Conservation (phyloP, 345 rosid species). For the Gossypium anomalum region DNA sequence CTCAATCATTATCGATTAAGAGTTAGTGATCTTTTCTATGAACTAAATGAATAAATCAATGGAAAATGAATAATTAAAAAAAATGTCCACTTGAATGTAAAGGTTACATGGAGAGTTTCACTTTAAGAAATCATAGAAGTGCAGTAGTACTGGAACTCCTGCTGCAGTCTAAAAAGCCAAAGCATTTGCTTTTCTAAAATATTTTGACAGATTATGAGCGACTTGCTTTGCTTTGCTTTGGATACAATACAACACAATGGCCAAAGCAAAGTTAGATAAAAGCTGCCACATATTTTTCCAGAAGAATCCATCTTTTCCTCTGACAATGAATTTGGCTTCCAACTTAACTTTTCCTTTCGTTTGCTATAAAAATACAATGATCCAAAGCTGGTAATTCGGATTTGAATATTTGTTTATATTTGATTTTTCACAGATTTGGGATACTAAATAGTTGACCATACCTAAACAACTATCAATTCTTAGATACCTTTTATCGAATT, state of each 20-base stretch:
- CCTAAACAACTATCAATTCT: too few species aligned
- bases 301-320: constrained; percentile 17
- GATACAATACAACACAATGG: neutral
- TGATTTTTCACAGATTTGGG: too few species aligned
- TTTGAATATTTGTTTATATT: too few species aligned
- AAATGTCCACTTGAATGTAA: neutral
- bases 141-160: neutral
- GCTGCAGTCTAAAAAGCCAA: constrained; percentile 15
- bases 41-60: neutral
- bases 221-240: neutral
- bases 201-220: neutral
- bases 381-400: too few species aligned
- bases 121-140: constrained; percentile 1
- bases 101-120: neutral
- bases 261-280: constrained; percentile 17
- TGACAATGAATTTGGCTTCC: neutral
- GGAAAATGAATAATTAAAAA: neutral
- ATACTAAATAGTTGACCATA: too few species aligned
- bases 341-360: neutral
- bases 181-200: constrained; percentile 2
- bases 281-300: constrained; percentile 15
- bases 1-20: too few species aligned
- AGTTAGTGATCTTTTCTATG: neutral
- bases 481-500: too few species aligned
- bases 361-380: too few species aligned